Evolutionary conservation across 2,329 filamentous ascomycete genomes (phyloP).

Genomic region (Beauveria asiatica): DNA sequence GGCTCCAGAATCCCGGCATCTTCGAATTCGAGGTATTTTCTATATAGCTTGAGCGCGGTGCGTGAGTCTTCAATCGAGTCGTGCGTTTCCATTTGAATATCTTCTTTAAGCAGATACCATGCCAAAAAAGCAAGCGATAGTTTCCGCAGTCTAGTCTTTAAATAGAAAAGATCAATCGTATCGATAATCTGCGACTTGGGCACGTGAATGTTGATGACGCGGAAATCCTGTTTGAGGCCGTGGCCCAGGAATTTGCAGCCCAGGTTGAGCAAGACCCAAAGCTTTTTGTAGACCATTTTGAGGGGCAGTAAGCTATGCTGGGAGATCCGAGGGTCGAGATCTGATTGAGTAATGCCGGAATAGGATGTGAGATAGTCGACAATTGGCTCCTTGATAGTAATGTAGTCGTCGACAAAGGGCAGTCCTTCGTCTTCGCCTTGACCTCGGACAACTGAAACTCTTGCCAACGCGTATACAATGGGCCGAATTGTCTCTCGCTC

Average conservation of each 20-base stretch:
- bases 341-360: constrained; percentile 80
- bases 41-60: constrained; percentile 79
- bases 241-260: constrained; percentile 93
- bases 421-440: constrained; percentile 67
- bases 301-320: constrained; percentile 77
- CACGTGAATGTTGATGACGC: constrained; percentile 95
- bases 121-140: constrained; percentile 86
- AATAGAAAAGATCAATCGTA: constrained; percentile 85
- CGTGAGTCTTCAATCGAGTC: constrained; percentile 93
- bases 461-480: constrained; percentile 82
- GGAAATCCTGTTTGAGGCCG: constrained; percentile 89
- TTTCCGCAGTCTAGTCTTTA: constrained; percentile 72
- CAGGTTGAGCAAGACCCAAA: constrained; percentile 92
- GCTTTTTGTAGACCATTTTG: constrained; percentile 93
- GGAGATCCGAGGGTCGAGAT: constrained; percentile 71
- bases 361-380: constrained; percentile 93
- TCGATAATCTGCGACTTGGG: constrained; percentile 87
- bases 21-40: constrained; percentile 82
- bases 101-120: constrained; percentile 83
- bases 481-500: constrained; percentile 87
- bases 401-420: constrained; percentile 97
- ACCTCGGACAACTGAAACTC: constrained; percentile 83
- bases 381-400: constrained; percentile 80
- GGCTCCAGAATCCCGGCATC: constrained; percentile 76
- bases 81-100: constrained; percentile 87